These are phyloP conservation scores for Yamadazyma atlantica DNA, from an alignment of 1,139 yeast genomes.

Conservation along the genomic window DNA sequence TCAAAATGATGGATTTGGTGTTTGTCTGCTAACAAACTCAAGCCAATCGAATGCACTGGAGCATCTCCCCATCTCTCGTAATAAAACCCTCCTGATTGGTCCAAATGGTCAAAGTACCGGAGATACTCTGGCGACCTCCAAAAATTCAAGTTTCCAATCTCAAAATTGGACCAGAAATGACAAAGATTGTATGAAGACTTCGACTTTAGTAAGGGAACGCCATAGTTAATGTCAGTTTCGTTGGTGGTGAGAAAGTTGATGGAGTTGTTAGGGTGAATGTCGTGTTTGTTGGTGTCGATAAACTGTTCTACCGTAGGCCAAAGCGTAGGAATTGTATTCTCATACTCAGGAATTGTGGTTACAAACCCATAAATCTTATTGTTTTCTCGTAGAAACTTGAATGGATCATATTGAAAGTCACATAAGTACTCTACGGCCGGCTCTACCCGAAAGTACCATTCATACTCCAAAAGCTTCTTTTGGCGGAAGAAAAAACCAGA, in stretches of 20 bases:
- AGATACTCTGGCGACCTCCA: slow-evolving; percentile 71
- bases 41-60: slow-evolving; percentile 87
- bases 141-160: slow-evolving; percentile 78
- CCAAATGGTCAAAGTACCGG: slow-evolving; percentile 68
- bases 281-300: slow-evolving; percentile 49
- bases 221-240: slow-evolving; percentile 36
- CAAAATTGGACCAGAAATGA: slow-evolving; percentile 96
- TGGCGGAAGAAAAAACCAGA: slow-evolving; percentile 48
- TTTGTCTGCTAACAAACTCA: slow-evolving; percentile 63
- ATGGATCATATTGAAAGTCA: slow-evolving; percentile 51
- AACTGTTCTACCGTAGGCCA: slow-evolving; percentile 77
- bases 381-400: slow-evolving; percentile 31
- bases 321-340: slow-evolving; percentile 61
- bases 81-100: slow-evolving; percentile 78
- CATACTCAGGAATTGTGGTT: slow-evolving; percentile 45
- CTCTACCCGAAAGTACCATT: slow-evolving; percentile 48
- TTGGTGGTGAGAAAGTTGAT: slow-evolving; percentile 68
- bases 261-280: slow-evolving; percentile 67
- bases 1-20: slow-evolving; percentile 82
- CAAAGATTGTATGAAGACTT: slow-evolving; percentile 76
- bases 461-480: slow-evolving; percentile 36
- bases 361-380: slow-evolving; percentile 45
- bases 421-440: slow-evolving; percentile 50
- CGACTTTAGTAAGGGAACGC: slow-evolving; percentile 20
- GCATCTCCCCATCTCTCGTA: slow-evolving; percentile 99